These are phyloP conservation scores for Trypanosoma theileri DNA, from an alignment of 208 protist genomes.

Conservation along the genomic window DNA sequence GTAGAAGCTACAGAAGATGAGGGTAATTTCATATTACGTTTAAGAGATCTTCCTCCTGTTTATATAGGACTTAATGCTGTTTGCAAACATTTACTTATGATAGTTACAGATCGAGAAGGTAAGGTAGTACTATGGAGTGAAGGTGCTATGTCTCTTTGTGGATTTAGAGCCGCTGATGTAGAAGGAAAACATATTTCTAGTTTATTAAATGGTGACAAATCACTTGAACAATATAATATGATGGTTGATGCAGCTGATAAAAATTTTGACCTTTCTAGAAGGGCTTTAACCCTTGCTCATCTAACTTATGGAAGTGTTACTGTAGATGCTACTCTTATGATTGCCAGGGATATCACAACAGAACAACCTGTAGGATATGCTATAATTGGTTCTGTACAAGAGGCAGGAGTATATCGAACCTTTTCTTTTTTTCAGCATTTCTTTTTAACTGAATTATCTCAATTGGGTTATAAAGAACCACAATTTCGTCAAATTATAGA, in stretches of 20 bases:
- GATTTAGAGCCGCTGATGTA: constrained; percentile 50
- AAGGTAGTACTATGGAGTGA: constrained; percentile 59
- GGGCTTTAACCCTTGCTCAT: constrained; percentile 48
- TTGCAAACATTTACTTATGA: constrained; percentile 43
- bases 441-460: constrained; percentile 46
- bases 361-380: constrained; percentile 47
- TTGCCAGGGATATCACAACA: constrained; percentile 34
- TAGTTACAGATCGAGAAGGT: constrained; percentile 50
- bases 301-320: constrained; percentile 53
- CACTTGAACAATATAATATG: constrained; percentile 53
- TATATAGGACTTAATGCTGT: constrained; percentile 41
- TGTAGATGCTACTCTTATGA: constrained; percentile 44
- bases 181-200: constrained; percentile 59
- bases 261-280: constrained; percentile 43
- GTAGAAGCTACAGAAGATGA: constrained; percentile 54
- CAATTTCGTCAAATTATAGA: constrained; percentile 52
- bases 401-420: constrained; percentile 44
- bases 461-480: constrained; percentile 37
- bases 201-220: constrained; percentile 62
- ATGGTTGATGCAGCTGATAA: constrained; percentile 59
- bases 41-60: constrained; percentile 34
- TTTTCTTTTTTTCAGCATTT: constrained; percentile 56
- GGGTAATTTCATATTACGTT: constrained; percentile 34
- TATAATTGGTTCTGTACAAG: constrained; percentile 54
- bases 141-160: constrained; percentile 41